Evolutionary conservation across 169 alveolate species (phyloP), one percentile per base, ranked within the genome.

Genomic region (Eimeria falciformis): DNA sequence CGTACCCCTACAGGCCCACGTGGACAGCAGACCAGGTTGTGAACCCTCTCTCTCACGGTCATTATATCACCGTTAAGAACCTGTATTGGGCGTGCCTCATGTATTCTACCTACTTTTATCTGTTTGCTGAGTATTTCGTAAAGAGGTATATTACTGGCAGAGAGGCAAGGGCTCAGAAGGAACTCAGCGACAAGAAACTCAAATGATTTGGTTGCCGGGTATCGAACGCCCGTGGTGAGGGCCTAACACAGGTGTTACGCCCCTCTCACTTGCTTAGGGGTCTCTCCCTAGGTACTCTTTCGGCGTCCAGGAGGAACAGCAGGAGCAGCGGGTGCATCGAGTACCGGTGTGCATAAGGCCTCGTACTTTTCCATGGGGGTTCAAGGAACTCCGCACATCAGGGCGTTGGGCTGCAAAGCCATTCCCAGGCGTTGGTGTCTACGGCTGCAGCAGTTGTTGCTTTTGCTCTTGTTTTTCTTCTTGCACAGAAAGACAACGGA

Each of bases 101-200:
- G 94, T 91, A 91, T 37, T 91, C 94, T 50, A 91, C 94, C 33
- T 91, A 91, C 90, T 50, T 91, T 23, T 91, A 83, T 21, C 89
- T 91, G 23, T 91, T 91, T 69, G 93, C 92, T 21, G 88, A 84
- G 66, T 91, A 69, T 68, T 91, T 83, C 84, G 37, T 73, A 50
- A 27, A 47, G 68, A 12, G 93, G 21, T 91, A 90, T 62, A 37
- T 77, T n/a, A 14, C 12, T 50, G 65, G 56, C 47, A 0, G 4
- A 1, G 73, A 3, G 0, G n/a, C n/a, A n/a, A n/a, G n/a, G 71
- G 77, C 69, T 11, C 58, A 62, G 27, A 62, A 62, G 73, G 25
- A 62, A 62, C 73, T 17, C 33, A n/a, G 33, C 5, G 73, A n/a
- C 73, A 62, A 62, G 73, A 62, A 62, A 25, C 73, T 17, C 18